phyloP scores from a whole-genome alignment of 2,329 filamentous ascomycete species.

The Podosphaera leucotricha region DNA sequence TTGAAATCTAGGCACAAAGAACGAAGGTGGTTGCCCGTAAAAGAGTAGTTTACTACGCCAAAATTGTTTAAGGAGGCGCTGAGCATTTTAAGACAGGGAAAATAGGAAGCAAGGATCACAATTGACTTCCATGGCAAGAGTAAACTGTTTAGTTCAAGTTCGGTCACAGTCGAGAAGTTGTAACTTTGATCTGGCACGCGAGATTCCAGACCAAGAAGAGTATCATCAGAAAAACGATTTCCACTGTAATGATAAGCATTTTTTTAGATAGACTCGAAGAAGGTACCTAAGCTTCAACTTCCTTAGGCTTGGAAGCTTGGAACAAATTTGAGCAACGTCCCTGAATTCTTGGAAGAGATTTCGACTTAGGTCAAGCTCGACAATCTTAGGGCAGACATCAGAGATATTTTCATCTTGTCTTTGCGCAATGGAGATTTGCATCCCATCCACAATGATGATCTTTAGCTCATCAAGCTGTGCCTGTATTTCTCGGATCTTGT shows the following conservation, averaged over 20 bases:
- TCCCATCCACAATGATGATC: slow-evolving; percentile 60
- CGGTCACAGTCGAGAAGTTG: slow-evolving; percentile 19
- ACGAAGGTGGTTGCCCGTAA: neutral
- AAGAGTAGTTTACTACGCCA: slow-evolving; percentile 6
- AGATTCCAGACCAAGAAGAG: no score
- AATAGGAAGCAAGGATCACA: slow-evolving; percentile 27
- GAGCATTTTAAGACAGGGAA: slow-evolving; percentile 26
- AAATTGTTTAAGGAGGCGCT: slow-evolving; percentile 35
- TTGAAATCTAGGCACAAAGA: slow-evolving; percentile 53
- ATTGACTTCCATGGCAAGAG: slow-evolving; percentile 43
- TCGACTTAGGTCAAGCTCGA: slow-evolving; percentile 63
- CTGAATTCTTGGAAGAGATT: slow-evolving; percentile 51
- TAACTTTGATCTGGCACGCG: slow-evolving; percentile 19
- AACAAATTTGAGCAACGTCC: slow-evolving; percentile 48
- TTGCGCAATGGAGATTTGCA: slow-evolving; percentile 29
- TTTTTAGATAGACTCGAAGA: neutral
- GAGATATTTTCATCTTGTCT: slow-evolving; percentile 20
- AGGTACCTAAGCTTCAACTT: slow-evolving; percentile 49
- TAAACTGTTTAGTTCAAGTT: slow-evolving; percentile 43
- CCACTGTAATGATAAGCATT: slow-evolving; percentile 26
- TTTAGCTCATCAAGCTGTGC: slow-evolving; percentile 55
- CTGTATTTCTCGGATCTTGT: slow-evolving; percentile 66
- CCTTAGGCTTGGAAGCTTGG: slow-evolving; percentile 39
- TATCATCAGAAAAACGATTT: slow-evolving; percentile 37
- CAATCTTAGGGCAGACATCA: slow-evolving; percentile 38